A percentile compares a stretch with the other conserved stretches of the same genome.
These are phyloP conservation scores for Neurospora cerealis DNA, from an alignment of 495 filamentous ascomycete species.

Conservation along the genomic window DNA sequence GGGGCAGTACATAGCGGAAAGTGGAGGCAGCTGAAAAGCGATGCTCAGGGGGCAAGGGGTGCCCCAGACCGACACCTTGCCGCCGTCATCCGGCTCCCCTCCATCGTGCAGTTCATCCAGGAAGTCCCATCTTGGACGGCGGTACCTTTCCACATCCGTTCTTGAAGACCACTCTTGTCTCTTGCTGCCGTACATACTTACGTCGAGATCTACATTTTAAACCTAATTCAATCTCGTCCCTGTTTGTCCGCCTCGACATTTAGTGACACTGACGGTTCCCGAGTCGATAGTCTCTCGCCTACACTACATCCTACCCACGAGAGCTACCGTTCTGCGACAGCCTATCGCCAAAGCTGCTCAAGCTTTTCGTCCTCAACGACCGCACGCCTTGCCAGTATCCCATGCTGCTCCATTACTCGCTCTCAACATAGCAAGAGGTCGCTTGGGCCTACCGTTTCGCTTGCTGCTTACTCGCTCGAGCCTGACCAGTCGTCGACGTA, in stretches of 20 bases:
- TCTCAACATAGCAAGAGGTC: neutral
- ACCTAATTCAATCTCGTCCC: neutral
- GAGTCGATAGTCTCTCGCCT: neutral
- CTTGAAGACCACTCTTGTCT: neutral
- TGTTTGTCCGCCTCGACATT: neutral
- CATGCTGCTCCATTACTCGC: neutral
- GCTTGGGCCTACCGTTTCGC: neutral
- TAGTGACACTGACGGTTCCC: neutral
- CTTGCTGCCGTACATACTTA: neutral
- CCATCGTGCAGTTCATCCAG: neutral
- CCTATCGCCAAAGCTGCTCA: neutral
- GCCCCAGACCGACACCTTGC: neutral
- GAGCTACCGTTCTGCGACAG: neutral
- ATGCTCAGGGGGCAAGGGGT: neutral
- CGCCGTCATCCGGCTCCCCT: neutral
- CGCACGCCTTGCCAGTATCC: neutral
- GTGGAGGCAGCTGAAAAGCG: neutral
- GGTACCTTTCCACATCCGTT: neutral
- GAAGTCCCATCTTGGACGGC: neutral
- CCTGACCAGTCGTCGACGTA: neutral
- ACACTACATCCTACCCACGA: neutral
- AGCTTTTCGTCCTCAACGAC: neutral
- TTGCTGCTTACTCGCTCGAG: neutral
- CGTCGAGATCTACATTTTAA: neutral
- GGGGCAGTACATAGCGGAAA: neutral